A percentile compares a stretch with the other conserved stretches of the same genome.
phyloP scores from a whole-genome alignment of 768 basidiomycete genomes.

The Panus rudis region DNA sequence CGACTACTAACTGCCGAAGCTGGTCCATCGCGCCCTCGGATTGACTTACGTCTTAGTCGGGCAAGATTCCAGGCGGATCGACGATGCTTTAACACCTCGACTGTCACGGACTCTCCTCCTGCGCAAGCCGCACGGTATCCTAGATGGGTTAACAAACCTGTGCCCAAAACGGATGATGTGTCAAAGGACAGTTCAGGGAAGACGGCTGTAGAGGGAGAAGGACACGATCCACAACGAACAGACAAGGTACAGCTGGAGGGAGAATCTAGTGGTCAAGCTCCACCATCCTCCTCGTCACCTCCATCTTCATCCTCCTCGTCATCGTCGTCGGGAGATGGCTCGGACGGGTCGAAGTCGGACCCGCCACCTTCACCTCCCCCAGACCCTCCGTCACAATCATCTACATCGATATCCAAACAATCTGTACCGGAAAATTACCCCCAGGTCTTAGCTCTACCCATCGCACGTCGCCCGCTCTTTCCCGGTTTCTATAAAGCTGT shows the following conservation, averaged over 20 bases:
- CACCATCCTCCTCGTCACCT: slow-evolving; percentile 29
- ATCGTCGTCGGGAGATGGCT: slow-evolving; percentile 31
- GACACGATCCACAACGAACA: slow-evolving; percentile 5
- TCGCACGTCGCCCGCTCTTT: slow-evolving; percentile 91
- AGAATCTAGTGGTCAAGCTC: slow-evolving; percentile 20
- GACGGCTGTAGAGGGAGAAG: slow-evolving; percentile 5
- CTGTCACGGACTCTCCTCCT: slow-evolving; percentile 19
- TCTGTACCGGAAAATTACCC: slow-evolving; percentile 89
- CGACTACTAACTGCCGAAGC: slow-evolving; percentile 14
- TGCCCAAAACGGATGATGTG: slow-evolving; percentile 9
- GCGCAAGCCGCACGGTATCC: slow-evolving; percentile 19
- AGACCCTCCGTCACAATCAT: slow-evolving; percentile 29
- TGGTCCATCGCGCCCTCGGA: slow-evolving; percentile 15
- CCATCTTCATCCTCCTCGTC: slow-evolving; percentile 35
- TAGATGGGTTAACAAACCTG: slow-evolving; percentile 26
- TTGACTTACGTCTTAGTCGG: too few species aligned
- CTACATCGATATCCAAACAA: slow-evolving; percentile 70
- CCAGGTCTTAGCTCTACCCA: slow-evolving; percentile 90
- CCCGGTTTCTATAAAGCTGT: slow-evolving; percentile 99
- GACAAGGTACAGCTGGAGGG: slow-evolving; percentile 14
- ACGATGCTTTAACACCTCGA: slow-evolving; percentile 21
- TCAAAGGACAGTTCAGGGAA: slow-evolving; percentile 7
- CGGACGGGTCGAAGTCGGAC: slow-evolving; percentile 25
- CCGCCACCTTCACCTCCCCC: slow-evolving; percentile 34
- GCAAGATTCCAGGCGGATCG: slow-evolving; percentile 7